Evolutionary conservation across 2,329 filamentous ascomycete genomes (phyloP).

Genomic region (Hypoxylon sp.): DNA sequence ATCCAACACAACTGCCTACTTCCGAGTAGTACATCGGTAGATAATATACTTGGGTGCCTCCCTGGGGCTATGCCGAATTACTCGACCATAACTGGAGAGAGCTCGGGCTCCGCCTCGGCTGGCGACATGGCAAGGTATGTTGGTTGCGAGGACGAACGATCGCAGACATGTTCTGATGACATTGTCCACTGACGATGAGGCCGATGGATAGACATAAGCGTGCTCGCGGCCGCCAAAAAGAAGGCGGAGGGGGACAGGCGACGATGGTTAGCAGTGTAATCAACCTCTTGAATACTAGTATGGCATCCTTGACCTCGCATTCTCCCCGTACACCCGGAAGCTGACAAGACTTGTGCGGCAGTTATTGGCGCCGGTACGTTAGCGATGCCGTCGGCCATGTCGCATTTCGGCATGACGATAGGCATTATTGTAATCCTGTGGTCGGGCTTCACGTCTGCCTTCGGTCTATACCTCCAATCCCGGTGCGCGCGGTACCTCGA

Average conservation of each 20-base stretch:
- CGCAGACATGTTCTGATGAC: slow-evolving; percentile 16
- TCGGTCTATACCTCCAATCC: slow-evolving; percentile 93
- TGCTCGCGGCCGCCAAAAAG: slow-evolving; percentile 69
- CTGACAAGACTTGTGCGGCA: slow-evolving; percentile 48
- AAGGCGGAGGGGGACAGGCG: slow-evolving; percentile 74
- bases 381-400: slow-evolving; percentile 93
- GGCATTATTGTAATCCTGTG: slow-evolving; percentile 87
- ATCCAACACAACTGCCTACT: slow-evolving; percentile 16
- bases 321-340: background rate
- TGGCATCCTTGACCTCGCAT: slow-evolving; percentile 41
- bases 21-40: slow-evolving; percentile 1
- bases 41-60: slow-evolving; percentile 15
- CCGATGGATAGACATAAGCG: slow-evolving; percentile 58
- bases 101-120: slow-evolving; percentile 53
- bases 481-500: slow-evolving; percentile 94
- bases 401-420: slow-evolving; percentile 91
- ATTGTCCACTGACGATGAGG: slow-evolving; percentile 3
- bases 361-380: slow-evolving; percentile 94
- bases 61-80: slow-evolving; percentile 63
- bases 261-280: slow-evolving; percentile 91
- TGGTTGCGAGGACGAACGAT: background rate
- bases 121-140: slow-evolving; percentile 60
- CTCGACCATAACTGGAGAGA: slow-evolving; percentile 59
- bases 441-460: slow-evolving; percentile 87
- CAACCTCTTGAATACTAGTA: slow-evolving; percentile 96